A percentile compares a stretch with the other conserved stretches of the same genome.
Evolutionary conservation across 2,329 filamentous ascomycete species (phyloP).

Genomic region (Penicillium janthinellum): DNA sequence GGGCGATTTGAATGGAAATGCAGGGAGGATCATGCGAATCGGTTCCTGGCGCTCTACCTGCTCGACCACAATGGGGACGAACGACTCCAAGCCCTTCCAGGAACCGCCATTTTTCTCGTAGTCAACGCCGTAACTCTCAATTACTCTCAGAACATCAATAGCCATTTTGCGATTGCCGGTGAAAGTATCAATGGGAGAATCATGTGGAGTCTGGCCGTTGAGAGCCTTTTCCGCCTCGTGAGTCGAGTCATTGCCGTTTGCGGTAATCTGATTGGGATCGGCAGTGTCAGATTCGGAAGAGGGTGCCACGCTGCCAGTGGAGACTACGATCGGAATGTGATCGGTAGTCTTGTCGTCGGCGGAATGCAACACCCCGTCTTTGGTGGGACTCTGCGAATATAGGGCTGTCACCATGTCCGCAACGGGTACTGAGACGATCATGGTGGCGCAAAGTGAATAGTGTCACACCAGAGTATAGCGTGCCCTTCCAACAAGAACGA

Average conservation of each 20-base stretch:
- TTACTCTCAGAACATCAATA: constrained; percentile 25
- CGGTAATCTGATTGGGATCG: constrained; percentile 12
- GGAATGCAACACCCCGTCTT: constrained; percentile 6
- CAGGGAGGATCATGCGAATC: constrained; percentile 35
- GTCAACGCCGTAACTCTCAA: constrained; percentile 32
- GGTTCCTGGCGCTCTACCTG: constrained; percentile 25
- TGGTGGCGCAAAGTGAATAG: constrained; percentile 15
- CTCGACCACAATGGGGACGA: constrained; percentile 25
- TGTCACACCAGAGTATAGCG: background rate
- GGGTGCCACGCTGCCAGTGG: background rate
- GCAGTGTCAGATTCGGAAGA: constrained; percentile 10
- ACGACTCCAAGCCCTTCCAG: constrained; percentile 32
- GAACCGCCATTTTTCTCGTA: constrained; percentile 26
- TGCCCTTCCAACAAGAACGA: background rate
- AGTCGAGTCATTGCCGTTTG: constrained; percentile 19
- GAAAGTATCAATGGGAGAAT: background rate
- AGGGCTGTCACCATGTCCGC: constrained; percentile 11
- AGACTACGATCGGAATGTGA: background rate
- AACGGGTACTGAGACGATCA: constrained; percentile 21
- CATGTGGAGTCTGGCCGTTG: background rate
- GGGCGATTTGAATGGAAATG: constrained; percentile 36
- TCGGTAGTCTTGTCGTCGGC: constrained; percentile 2
- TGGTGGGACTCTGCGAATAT: constrained; percentile 10
- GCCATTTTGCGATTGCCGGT: constrained; percentile 15
- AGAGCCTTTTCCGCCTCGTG: constrained; percentile 9